These are phyloP conservation scores for Sphagnum tenellum DNA, from an alignment of 225 moss, liverwort and hornwort species.

Conservation along the genomic window DNA sequence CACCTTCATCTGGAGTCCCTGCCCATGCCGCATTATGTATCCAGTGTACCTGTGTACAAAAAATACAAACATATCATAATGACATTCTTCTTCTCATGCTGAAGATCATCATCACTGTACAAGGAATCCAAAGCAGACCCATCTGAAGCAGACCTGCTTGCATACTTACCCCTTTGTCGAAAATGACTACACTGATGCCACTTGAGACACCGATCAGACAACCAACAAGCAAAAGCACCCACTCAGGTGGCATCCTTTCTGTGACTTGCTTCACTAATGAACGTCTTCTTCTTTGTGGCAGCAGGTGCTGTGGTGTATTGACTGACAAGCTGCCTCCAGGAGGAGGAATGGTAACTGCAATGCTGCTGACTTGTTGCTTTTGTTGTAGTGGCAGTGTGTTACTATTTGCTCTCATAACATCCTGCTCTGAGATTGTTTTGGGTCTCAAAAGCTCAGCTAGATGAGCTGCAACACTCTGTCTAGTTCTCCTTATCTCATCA, in stretches of 20 bases:
- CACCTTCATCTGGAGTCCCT: conserved; percentile 79
- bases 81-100: not conserved
- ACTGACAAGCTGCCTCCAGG: too few relatives aligned
- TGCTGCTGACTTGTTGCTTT: too few relatives aligned
- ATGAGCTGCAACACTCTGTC: too few relatives aligned
- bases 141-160: too few relatives aligned
- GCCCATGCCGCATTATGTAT: conserved; percentile 85
- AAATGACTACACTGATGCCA: conserved; percentile 87
- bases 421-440: too few relatives aligned
- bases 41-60: conserved; percentile 44
- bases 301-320: not conserved
- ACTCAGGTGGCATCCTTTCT: conserved; percentile 78
- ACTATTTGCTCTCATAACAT: too few relatives aligned
- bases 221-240: conserved; percentile 85
- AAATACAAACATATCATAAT: not conserved
- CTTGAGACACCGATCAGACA: conserved; percentile 79
- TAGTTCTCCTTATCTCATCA: not conserved
- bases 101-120: too few relatives aligned
- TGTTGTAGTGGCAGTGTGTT: conserved; percentile 4
- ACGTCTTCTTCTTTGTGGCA: conserved; percentile 13
- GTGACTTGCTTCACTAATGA: conserved; percentile 57
- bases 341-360: too few relatives aligned
- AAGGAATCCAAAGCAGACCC: too few relatives aligned
- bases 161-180: conserved; percentile 76
- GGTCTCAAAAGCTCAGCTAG: too few relatives aligned